Conservation (phyloP, 176 grass and related monocot genomes). For the Eragrostis nindensis region DNA sequence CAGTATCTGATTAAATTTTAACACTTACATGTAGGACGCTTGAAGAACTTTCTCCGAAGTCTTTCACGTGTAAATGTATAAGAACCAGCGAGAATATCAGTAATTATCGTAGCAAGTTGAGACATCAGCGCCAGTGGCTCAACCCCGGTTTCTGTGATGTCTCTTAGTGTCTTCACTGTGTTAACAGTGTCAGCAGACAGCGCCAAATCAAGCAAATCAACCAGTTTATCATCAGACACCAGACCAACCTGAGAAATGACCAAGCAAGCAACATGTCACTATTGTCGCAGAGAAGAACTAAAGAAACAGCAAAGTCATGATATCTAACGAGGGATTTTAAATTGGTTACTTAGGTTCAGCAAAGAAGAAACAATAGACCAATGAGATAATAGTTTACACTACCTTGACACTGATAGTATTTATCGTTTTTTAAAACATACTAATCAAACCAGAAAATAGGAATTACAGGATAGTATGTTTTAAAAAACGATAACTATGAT, state of each 20-base stretch:
- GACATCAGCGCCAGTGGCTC: conserved; percentile 91
- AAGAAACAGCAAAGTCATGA: conserved; percentile 23
- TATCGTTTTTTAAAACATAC: no score
- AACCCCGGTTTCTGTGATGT: conserved; percentile 82
- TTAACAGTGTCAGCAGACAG: conserved; percentile 82
- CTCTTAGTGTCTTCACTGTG: conserved; percentile 82
- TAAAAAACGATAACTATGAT: conserved; percentile 1
- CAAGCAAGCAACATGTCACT: conserved; percentile 15
- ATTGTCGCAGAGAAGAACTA: not conserved
- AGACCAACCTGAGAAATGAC: conserved; percentile 72
- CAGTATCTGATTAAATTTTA: not conserved
- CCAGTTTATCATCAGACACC: conserved; percentile 87
- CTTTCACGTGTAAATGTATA: conserved; percentile 75
- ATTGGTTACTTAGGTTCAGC: conserved; percentile 22
- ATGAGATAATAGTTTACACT: not conserved
- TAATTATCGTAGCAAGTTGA: conserved; percentile 95
- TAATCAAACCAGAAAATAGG: conserved; percentile 21
- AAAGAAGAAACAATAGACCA: conserved; percentile 20
- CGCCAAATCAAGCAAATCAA: conserved; percentile 88
- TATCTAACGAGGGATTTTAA: not conserved
- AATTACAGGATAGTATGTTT: not conserved
- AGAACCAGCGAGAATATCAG: conserved; percentile 89
- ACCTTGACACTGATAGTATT: not conserved
- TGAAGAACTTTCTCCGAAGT: conserved; percentile 72
- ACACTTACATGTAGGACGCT: conserved; percentile 61